Conservation (phyloP, 208 protist genomes). For the Acanthamoeba divionensis region DNA sequence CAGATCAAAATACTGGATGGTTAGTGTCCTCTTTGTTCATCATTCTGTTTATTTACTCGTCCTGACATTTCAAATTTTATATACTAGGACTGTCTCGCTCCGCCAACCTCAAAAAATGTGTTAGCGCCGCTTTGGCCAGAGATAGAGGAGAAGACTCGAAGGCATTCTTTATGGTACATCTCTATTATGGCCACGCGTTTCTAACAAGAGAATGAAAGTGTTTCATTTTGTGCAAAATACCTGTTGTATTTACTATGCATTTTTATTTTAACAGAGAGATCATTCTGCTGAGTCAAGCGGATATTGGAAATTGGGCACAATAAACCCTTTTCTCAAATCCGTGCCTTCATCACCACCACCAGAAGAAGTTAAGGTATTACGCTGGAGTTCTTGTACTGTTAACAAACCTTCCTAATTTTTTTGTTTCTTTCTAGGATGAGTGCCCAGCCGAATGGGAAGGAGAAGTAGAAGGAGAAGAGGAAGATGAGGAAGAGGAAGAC, state of each 20-base stretch:
- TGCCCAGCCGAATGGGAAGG: too few species aligned
- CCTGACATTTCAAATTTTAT: neutral
- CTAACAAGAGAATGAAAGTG: too few species aligned
- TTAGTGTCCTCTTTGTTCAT: neutral
- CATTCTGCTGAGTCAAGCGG: constrained; percentile 24
- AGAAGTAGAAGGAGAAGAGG: too few species aligned
- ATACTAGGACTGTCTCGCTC: neutral
- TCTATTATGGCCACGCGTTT: neutral
- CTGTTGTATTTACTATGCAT: neutral
- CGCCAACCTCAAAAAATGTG: constrained; percentile 27
- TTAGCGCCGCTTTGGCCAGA: neutral
- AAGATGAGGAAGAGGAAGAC: too few species aligned
- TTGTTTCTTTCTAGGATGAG: too few species aligned
- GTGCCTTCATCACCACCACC: too few species aligned
- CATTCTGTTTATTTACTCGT: neutral
- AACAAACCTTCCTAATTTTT: too few species aligned
- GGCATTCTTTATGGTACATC: constrained; percentile 15
- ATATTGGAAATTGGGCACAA: constrained; percentile 31
- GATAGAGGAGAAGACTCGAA: constrained; percentile 27
- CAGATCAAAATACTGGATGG: constrained; percentile 28
- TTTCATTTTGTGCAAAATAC: neutral
- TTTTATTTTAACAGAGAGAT: neutral
- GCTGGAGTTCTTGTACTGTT: neutral
- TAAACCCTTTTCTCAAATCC: neutral
- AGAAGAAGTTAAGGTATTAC: neutral